These are phyloP conservation scores for Colletotrichum nymphaeae DNA, from an alignment of 2,329 filamentous ascomycete genomes.

Conservation along the genomic window DNA sequence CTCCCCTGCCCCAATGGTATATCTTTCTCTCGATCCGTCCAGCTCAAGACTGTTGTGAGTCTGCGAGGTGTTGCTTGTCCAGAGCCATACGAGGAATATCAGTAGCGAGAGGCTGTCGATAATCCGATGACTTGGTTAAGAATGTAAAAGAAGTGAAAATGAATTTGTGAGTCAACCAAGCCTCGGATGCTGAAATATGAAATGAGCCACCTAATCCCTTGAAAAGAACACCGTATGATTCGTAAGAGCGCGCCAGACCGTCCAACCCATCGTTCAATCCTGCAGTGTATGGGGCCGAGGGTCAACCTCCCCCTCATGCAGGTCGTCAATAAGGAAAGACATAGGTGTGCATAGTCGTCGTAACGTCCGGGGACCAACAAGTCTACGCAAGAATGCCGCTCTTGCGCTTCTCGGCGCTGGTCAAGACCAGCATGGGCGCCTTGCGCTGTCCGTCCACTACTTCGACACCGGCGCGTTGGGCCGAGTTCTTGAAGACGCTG, in stretches of 20 bases:
- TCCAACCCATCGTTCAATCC: constrained; percentile 36
- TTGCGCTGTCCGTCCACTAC: constrained; percentile 75
- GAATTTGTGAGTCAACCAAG: constrained; percentile 35
- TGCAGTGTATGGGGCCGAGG: constrained; percentile 22
- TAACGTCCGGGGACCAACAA: constrained; percentile 29
- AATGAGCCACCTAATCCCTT: constrained; percentile 29
- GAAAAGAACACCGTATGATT: constrained; percentile 34
- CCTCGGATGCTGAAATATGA: constrained; percentile 30
- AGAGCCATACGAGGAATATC: constrained; percentile 26
- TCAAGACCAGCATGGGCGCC: constrained; percentile 87
- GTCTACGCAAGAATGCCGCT: constrained; percentile 53
- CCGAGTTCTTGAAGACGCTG: constrained; percentile 72
- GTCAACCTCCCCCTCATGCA: constrained; percentile 34
- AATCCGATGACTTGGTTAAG: constrained; percentile 27
- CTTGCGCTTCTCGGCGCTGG: constrained; percentile 91
- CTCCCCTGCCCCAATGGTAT: constrained; percentile 29
- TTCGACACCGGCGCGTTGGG: constrained; percentile 65
- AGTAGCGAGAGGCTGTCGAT: constrained; percentile 10
- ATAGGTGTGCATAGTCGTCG: constrained; percentile 36
- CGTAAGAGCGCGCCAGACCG: constrained; percentile 26
- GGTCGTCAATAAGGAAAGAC: constrained; percentile 38
- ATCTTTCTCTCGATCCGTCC: constrained; percentile 16
- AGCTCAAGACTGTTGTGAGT: constrained; percentile 20
- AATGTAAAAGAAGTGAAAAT: constrained; percentile 34
- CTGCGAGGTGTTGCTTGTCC: constrained; percentile 28